These are phyloP conservation scores for Paradendryphiella salina DNA, from an alignment of 2,329 filamentous ascomycete genomes.

Conservation along the genomic window DNA sequence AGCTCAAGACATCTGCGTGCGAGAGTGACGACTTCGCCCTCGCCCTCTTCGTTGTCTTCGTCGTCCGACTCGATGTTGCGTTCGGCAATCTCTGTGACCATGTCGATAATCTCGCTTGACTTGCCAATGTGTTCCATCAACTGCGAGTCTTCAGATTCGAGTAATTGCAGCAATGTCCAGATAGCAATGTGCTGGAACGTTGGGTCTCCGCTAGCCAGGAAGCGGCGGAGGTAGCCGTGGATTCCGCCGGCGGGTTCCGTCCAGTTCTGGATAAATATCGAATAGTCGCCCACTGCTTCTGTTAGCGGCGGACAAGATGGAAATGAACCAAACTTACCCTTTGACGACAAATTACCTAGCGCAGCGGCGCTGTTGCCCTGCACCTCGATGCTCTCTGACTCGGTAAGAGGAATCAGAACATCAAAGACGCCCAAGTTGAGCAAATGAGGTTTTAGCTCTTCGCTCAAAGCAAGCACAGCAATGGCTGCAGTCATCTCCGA, in stretches of 20 bases:
- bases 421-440: constrained; percentile 93
- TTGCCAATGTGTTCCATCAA: constrained; percentile 87
- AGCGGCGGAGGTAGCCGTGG: constrained; percentile 90
- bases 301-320: constrained; percentile 30
- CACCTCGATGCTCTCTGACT: constrained; percentile 94
- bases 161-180: constrained; percentile 92
- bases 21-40: constrained; percentile 88
- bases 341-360: constrained; percentile 92
- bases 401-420: constrained; percentile 90
- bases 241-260: constrained; percentile 89
- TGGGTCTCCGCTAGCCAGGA: constrained; percentile 89
- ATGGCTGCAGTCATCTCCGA: constrained; percentile 99
- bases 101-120: constrained; percentile 86
- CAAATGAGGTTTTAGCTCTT: constrained; percentile 90
- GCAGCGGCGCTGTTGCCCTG: constrained; percentile 98
- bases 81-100: constrained; percentile 89
- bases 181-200: constrained; percentile 99
- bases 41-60: constrained; percentile 84
- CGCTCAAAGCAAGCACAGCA: constrained; percentile 90
- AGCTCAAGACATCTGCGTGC: constrained; percentile 89
- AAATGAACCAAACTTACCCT: constrained; percentile 63
- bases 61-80: constrained; percentile 85
- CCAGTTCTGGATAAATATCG: constrained; percentile 95
- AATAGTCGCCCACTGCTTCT: constrained; percentile 83
- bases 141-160: constrained; percentile 90